Base-by-base conservation (phyloP, 768 basidiomycete species). In the Pleurotus platypus region DNA sequence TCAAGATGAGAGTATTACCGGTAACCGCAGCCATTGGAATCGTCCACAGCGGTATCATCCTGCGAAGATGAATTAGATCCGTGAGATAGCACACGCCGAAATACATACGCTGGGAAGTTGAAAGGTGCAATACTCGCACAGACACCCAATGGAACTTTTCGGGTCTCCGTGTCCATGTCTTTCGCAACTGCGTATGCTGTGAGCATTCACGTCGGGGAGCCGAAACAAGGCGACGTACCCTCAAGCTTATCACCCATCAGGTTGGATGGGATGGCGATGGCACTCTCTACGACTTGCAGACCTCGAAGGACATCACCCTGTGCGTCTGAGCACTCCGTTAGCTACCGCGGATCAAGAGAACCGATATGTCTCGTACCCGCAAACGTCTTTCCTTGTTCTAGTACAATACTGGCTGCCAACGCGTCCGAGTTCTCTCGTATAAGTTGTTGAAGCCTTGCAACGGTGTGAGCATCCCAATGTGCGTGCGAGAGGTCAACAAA, bases 1-100 rank as follows among this genome's bases (percentile, higher is more conserved):
- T 99, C 59, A 99, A 77, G 58, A 99, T 81, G 42, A 99, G 80
- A 0, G 96, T 94, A 65, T 99, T 99, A 30, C 96, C 96, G 0
- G 92, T 94, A 8, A 87, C 87, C 20, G 85, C 77, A 15, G 94
- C 90, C 82, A 94, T 86, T 45, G 89, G 89, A 62, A 98, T 94
- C 0, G 93, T 88, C 96, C 96, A 98, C 5, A 98, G 78, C 0
- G 95, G 96, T 64, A 98, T 98, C 94, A 96, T 96, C 4, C 89
- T 91, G 60, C 8, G 48, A 40, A 15, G 22, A 46, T 18, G 62
- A 26, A 55, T 20, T 46, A 48, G 24, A 39, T 49, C 20, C 57
- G 13, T 26, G 46, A 45, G 35, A 26, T 9, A 24, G 7, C 30
- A 51, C 22, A 22, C 22, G 48, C 37, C 15, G 30, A 24, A 37